Evolutionary conservation across 2,329 filamentous ascomycete genomes (phyloP).

Genomic region (Ophiocordyceps camponoti-rufipedis): DNA sequence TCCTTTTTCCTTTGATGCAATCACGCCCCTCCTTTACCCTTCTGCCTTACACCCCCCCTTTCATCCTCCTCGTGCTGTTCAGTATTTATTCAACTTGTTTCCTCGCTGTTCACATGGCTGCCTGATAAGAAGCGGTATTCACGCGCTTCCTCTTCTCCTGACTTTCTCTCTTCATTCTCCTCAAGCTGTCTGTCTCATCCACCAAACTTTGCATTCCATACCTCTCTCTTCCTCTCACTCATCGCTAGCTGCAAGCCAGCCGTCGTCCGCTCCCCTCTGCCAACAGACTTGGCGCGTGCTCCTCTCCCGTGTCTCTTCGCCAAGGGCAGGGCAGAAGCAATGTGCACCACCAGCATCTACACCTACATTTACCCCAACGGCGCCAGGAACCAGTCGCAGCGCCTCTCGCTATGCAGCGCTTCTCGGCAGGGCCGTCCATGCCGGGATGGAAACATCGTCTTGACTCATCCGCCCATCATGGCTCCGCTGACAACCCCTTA

Average conservation of each 20-base stretch:
- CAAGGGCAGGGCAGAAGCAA: conserved; percentile 8
- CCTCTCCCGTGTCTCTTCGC: not conserved
- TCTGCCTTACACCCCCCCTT: not conserved
- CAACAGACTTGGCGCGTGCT: too few species aligned
- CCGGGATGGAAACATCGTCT: conserved; percentile 16
- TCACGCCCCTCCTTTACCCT: not conserved
- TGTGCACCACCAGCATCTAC: conserved; percentile 31
- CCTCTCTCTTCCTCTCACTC: too few species aligned
- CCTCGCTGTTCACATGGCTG: not conserved
- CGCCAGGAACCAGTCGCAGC: conserved; percentile 10
- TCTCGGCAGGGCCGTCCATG: conserved; percentile 23
- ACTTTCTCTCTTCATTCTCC: not conserved
- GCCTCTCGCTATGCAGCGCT: conserved; percentile 18
- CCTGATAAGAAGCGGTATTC: not conserved
- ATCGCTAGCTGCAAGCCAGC: too few species aligned
- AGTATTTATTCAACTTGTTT: not conserved
- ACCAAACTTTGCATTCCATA: too few species aligned
- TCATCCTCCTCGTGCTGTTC: not conserved
- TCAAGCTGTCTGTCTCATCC: not conserved
- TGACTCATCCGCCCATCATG: conserved; percentile 17
- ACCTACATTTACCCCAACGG: conserved; percentile 28
- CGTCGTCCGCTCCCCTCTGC: too few species aligned
- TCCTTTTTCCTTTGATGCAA: not conserved
- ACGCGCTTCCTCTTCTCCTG: not conserved
- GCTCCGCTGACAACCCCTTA: not conserved